Conservation (phyloP, 768 basidiomycete species). For the Lactifluus piperatus region DNA sequence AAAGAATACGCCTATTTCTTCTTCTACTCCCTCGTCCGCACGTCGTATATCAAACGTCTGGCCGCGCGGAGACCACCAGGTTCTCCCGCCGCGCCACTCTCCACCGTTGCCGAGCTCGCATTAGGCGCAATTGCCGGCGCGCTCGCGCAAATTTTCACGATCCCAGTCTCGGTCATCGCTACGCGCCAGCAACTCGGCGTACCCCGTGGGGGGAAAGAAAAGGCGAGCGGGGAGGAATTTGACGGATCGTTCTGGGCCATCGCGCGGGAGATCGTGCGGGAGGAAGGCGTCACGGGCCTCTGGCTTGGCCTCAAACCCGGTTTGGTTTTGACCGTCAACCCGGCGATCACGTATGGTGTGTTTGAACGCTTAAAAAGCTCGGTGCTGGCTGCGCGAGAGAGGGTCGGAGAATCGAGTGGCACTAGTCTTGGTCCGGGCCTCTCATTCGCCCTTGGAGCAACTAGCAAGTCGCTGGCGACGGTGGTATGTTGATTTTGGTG, state of each 20-base stretch:
- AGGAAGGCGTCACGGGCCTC: conserved; percentile 79
- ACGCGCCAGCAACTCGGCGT: conserved; percentile 90
- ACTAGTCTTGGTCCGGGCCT: conserved; percentile 68
- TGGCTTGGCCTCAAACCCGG: conserved; percentile 93
- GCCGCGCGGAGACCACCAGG: conserved; percentile 49
- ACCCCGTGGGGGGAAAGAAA: conserved; percentile 19
- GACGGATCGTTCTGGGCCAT: conserved; percentile 76
- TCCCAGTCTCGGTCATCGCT: conserved; percentile 95
- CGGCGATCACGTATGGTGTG: conserved; percentile 93
- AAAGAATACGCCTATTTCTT: conserved; percentile 99
- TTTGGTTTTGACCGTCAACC: conserved; percentile 93
- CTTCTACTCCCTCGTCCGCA: conserved; percentile 91
- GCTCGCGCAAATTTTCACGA: conserved; percentile 95
- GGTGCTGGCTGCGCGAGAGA: conserved; percentile 47
- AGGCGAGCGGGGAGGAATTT: conserved; percentile 17
- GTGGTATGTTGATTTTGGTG: conserved; percentile 47
- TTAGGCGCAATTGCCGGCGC: conserved; percentile 91
- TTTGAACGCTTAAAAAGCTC: conserved; percentile 86
- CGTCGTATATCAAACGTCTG: conserved; percentile 68
- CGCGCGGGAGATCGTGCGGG: conserved; percentile 77
- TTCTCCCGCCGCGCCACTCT: conserved; percentile 51
- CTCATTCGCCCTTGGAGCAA: conserved; percentile 81
- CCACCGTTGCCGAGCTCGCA: conserved; percentile 71
- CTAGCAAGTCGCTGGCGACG: conserved; percentile 93
- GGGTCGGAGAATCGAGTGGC: conserved; percentile 27